A percentile compares a stretch with the other conserved stretches of the same genome.
Evolutionary conservation across 139 green algal genomes (phyloP).

Genomic region (Micractinium conductrix): DNA sequence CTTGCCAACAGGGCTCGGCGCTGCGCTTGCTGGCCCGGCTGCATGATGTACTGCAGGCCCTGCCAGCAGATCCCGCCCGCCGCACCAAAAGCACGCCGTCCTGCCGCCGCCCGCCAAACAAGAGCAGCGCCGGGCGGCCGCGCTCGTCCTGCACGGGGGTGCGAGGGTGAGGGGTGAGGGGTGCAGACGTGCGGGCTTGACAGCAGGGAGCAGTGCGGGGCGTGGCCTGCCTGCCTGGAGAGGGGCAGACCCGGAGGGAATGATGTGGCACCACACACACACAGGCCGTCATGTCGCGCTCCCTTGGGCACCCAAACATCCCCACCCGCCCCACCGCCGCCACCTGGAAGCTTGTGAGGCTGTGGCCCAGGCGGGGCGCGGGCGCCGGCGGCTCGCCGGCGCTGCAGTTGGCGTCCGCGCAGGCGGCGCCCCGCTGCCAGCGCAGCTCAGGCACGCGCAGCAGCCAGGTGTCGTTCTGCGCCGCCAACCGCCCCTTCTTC

Average conservation of each 20-base stretch:
- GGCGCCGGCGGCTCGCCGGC: not conserved
- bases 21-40: too few relatives aligned
- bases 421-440: conserved; percentile 10
- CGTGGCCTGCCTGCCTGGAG: too few relatives aligned
- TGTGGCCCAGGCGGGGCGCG: conserved; percentile 4
- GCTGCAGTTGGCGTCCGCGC: not conserved
- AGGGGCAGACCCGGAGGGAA: too few relatives aligned
- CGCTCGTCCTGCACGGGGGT: not conserved
- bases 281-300: too few relatives aligned
- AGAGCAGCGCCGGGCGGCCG: not conserved
- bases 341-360: not conserved
- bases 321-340: not conserved
- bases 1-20: too few relatives aligned
- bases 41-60: too few relatives aligned
- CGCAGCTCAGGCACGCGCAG: not conserved
- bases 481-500: not conserved
- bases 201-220: not conserved
- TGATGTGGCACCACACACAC: too few relatives aligned
- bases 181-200: not conserved
- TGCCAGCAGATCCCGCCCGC: too few relatives aligned
- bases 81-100: conserved; percentile 22
- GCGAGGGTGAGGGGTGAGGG: not conserved
- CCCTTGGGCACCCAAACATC: not conserved
- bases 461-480: conserved; percentile 15
- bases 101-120: conserved; percentile 31